Base-by-base conservation (phyloP, 1,284 basidiomycete species). In the Cryptococcus sp. region DNA sequence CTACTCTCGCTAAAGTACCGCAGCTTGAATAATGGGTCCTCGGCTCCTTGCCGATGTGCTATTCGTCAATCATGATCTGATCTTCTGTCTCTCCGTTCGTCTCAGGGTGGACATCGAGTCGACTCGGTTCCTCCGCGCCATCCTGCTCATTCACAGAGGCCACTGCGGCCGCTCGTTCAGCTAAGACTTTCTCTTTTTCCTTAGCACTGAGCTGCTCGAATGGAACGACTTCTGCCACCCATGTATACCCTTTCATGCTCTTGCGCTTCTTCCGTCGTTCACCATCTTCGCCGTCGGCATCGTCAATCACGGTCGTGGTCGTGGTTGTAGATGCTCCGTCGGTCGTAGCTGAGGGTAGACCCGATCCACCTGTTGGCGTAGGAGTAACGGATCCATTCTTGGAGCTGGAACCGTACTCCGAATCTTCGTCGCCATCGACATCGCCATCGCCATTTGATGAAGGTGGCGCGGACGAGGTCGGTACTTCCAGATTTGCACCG, bases 191-290 rank as follows among this genome's bases (percentile, higher is more conserved):
- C 13, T 52, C 42, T 39, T 42, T 41, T 5, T 52, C 40, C 39
- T 30, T 42, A 3, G n/a, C 40, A 39, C 22, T 46, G 27, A 47
- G 19, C 19, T 40, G 43, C 47, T 52, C 52, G 27, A 47, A 57
- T 13, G 47, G 43, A 38, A 48, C 50, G 17, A 46, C 27, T 25
- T 61, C 58, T 23, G 48, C 58, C 19, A 68, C 54, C 62, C 59
- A 66, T 38, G 58, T 62, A 30, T 64, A 66, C 6, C 64, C 64
- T 39, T 56, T 58, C 57, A 59, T 59, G 7, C 54, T 41, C 38
- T 57, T 63, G 20, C 52, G 52, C 47, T 55, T 55, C 52, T 57
- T 60, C 47, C 42, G 41, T 15, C 60, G 17, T 16, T 40, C 46
- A 15, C 43, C 40, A 11, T 17, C 50, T 10, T 41, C 52, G 25